Evolutionary conservation across 495 filamentous ascomycete species (phyloP), one percentile per base, ranked within the genome.

Genomic region (Hypoxylon fuscum): DNA sequence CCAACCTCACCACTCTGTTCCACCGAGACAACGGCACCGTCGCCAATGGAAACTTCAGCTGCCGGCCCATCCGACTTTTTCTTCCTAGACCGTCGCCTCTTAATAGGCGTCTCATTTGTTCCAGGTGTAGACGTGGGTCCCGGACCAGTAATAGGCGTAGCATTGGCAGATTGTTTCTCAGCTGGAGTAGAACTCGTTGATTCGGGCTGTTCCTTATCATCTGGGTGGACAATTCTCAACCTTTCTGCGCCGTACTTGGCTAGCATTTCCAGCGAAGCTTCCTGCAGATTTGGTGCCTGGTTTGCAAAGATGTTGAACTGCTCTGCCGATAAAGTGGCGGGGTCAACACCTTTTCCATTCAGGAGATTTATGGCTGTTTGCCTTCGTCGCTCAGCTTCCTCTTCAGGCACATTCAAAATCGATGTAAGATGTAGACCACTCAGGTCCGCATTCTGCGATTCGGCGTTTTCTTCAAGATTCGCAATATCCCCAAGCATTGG

Each of bases 231-330:
- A 25, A 82, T 79, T 32, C 74, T 72, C 31, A 82, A 63, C 14
- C 70, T 66, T 37, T 77, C 78, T 6, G 79, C 78, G 25, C 79
- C 79, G 34, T 80, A 77, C 47, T 64, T 75, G 2, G 68, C 61
- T 9, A 82, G 66, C 79, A 82, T 78, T 0, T 67, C 70, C 29
- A 82, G 48, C 0, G 79, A 82, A 11, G 73, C 70, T n/a, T 68
- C 44, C 49, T 82, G 79, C 42, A 81, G 48, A 8, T 75, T 71
- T 1, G 78, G 76, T 0, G 77, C 74, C 57, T 82, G 79, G 31
- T 82, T 82, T 12, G 77, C 73, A 49, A 82, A 81, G 15, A 81
- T 82, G 40, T 64, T 77, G 40, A 82, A 80, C 31, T 82, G 79
- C n/a, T 82, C 78, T 3, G 68, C 25, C 0, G 79, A 78, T 1